Evolutionary conservation across 371 early-diverging fungal species (phyloP), one percentile per base, ranked within the genome.

Genomic region (Apophysomyces variabilis): DNA sequence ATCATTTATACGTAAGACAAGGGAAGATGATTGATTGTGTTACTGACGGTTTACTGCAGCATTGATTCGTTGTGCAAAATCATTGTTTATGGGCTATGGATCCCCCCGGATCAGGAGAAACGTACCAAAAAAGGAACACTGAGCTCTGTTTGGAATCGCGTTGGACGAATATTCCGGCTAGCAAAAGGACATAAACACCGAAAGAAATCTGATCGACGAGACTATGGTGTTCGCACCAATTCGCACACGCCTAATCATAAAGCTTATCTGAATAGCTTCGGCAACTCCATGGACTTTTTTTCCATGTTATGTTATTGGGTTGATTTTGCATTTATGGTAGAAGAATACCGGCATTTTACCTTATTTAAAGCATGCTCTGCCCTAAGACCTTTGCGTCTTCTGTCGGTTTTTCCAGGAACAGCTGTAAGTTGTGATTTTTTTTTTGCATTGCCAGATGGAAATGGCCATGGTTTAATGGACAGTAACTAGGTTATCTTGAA

Each of bases 341-440:
- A 71, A 36, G 68, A 68, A 7, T 75, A 85, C 45, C 77, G 74
- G 13, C 65, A 78, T 13, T 47, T 82, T 4, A 84, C 85, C n/a
- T 39, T 87, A 0, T 87, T 87, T 66, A 87, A 87, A 26, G 77
- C 85, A 12, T 47, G 85, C 16, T 79, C 79, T 18, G 77, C 86
- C 7, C 39, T 77, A 4, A 67, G 85, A n/a, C 87, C 87, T 4
- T 68, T 87, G 54, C 82, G 85, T 13, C 69, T 87, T 3, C 56
- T 85, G 37, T 77, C 76, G 0, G 57, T 85, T 16, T 70, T 85
- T 9, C 83, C 79, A 1, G 87, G 87, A 50, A 87, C 86, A 32
- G 83, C 86, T 3, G 87, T 85, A 82, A 72, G 79, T 71, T 8
- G 1, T 26, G 3, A 26, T 13, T 26, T 13, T 32, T 7, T 21